Percentiles rank a stretch among this genome's conserved stretches.
These are phyloP conservation scores for Cornus florida DNA, from an alignment of 148 eudicot species.

Conservation along the genomic window DNA sequence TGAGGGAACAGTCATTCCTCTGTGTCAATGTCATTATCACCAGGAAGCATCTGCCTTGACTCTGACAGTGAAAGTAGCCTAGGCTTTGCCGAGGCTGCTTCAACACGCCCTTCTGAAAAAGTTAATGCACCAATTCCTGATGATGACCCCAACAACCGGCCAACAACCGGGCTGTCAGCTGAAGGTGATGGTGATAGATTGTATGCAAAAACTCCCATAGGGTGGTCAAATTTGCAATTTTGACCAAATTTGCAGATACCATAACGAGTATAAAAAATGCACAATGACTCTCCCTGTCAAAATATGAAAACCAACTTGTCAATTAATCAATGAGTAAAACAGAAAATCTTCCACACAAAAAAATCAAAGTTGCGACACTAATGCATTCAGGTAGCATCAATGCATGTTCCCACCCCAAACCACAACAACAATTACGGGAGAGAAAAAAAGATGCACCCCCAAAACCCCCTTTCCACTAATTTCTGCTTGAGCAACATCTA, in stretches of 20 bases:
- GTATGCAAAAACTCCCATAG: slow-evolving; percentile 73
- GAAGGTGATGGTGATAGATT: slow-evolving; percentile 53
- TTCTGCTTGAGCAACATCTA: background rate
- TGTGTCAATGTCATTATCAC: slow-evolving; percentile 53
- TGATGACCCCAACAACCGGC: slow-evolving; percentile 66
- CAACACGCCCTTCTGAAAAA: slow-evolving; percentile 49
- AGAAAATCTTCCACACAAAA: too few relatives aligned
- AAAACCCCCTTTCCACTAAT: background rate
- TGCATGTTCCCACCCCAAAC: too few relatives aligned
- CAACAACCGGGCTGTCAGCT: slow-evolving; percentile 49
- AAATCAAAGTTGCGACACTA: too few relatives aligned
- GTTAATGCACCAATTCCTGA: slow-evolving; percentile 43
- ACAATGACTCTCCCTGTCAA: slow-evolving; percentile 81
- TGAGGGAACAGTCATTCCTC: slow-evolving; percentile 43
- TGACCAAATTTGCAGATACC: slow-evolving; percentile 97
- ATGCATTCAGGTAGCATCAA: too few relatives aligned
- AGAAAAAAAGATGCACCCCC: too few relatives aligned
- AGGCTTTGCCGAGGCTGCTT: slow-evolving; percentile 37
- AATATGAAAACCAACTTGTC: background rate
- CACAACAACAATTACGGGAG: too few relatives aligned
- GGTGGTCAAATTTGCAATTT: slow-evolving; percentile 91
- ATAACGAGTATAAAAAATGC: slow-evolving; percentile 90
- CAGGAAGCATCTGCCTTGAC: slow-evolving; percentile 56
- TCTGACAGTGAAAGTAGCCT: slow-evolving; percentile 68
- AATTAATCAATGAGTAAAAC: background rate